Evolutionary conservation across 2,329 filamentous ascomycete species (phyloP), one percentile per base, ranked within the genome.

Genomic region (Sporothrix inflata): DNA sequence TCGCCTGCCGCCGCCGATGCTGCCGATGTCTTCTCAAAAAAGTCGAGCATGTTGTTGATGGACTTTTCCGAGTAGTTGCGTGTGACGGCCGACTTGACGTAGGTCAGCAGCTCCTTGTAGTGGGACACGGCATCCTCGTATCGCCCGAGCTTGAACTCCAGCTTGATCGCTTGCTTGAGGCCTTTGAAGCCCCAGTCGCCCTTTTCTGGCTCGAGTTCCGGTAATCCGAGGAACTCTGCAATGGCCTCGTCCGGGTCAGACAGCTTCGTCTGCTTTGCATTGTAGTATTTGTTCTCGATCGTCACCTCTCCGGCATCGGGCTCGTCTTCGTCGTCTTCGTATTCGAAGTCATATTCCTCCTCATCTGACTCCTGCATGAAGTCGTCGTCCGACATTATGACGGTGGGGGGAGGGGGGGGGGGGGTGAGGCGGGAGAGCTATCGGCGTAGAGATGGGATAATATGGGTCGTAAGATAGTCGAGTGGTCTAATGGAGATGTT

Each of bases 271-370:
- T 98, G 95, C 83, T 99, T 99, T 57, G 96, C 96, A 83, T 98
- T 98, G 87, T 98, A 99, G 85, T 99, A 99, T 84, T 97, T 98
- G 85, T 99, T 99, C 81, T 99, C 96, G 80, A 98, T 97, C 76
- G 95, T 94, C 77, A 98, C 92, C 80, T 98, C 94, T 72, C 91
- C 94, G 42, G 88, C 90, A 72, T 97, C 91, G 57, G 97, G 93
- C 66, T 96, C 94, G 72, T 97, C 94, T 76, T 94, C 94, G 73
- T 91, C 83, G 77, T 94, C 96, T 80, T 98, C 95, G 82, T 98
- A 98, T 79, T 98, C 95, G 81, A 98, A 98, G 83, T 98, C 96
- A 80, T 98, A 98, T 89, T 94, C 91, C 84, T 95, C 92, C 80
- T 94, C 91, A 74, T 93, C 93, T 4, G 93, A 96, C 80, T 94